Base-by-base conservation (phyloP, 441 rosid species). In the Raphanus hybrid region DNA sequence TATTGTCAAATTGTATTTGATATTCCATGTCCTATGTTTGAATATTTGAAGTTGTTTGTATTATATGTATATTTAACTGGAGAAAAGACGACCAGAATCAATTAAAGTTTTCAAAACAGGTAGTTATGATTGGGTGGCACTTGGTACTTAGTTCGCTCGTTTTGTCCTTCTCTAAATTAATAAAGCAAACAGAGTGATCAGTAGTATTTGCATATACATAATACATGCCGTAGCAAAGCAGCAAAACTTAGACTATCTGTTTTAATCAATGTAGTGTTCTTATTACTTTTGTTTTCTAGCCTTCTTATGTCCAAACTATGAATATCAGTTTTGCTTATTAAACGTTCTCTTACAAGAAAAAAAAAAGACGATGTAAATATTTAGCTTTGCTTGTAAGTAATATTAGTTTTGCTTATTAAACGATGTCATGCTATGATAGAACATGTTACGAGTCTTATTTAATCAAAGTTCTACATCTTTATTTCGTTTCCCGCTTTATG, bases 221-320 rank as follows among this genome's bases (percentile, higher is more conserved):
- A 14, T 29, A 50, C 61, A 68, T 68, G 61, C 15, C 71, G 61
- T 67, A 67, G 61, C 14, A 67, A 67, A 48, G 48, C 59, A 75
- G 43, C 67, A 60, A 34, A 18, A 4, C 39, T 48, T 50, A 4
- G 15, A 37, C 66, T 61, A 34, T 63, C 12, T 34, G 67, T 15
- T 34, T 15, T 29, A 48, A 48, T 37, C 39, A 60, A 6, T 20
- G 3, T 6, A 65, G 55, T 65, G 55, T 65, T 20, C 5, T 65
- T 65, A 65, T 63, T 64, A 18, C 52, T 64, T 37, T 64, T 39
- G 29, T 41, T 65, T 11, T 41, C 5, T 65, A 65, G 69, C 52
- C 32, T 5, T 64, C 32, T 39, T 64, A 16, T 0, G 27, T 34
- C 26, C 67, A 62, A 62, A 34, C 10, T 4, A 63, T 63, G 27